Conservation (phyloP, 176 grass and related monocot genomes). For the Oryza longistaminata region DNA sequence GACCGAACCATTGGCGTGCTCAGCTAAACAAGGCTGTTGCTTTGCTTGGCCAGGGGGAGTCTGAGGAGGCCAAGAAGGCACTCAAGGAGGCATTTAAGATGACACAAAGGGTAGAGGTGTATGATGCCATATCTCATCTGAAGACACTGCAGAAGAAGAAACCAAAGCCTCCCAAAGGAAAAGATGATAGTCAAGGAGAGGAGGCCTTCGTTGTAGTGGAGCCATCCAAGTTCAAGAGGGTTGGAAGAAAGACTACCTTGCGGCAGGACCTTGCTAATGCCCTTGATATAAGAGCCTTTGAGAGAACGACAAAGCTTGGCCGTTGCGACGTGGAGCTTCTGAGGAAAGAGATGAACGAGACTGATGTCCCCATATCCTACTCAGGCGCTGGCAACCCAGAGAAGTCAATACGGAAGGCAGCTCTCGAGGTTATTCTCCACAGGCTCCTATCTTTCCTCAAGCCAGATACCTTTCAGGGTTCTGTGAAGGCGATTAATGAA, state of each 20-base stretch:
- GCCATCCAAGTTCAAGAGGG: conserved; percentile 88
- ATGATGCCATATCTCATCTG: conserved; percentile 96
- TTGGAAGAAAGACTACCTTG: conserved; percentile 65
- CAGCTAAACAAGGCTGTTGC: conserved; percentile 94
- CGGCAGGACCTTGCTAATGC: conserved; percentile 91
- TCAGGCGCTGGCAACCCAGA: conserved; percentile 74
- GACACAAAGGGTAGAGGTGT: conserved; percentile 94
- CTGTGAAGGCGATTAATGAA: conserved; percentile 89
- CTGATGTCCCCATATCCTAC: conserved; percentile 93
- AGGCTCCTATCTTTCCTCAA: conserved; percentile 88
- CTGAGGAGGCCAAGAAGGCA: conserved; percentile 85
- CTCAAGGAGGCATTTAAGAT: conserved; percentile 99
- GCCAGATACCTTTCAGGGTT: conserved; percentile 87
- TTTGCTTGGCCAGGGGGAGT: conserved; percentile 87
- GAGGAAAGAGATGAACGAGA: conserved; percentile 92
- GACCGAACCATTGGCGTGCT: conserved; percentile 80
- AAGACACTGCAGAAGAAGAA: conserved; percentile 93
- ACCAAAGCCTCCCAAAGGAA: conserved; percentile 53
- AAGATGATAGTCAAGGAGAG: conserved; percentile 54
- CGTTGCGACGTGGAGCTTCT: conserved; percentile 68
- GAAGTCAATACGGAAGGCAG: conserved; percentile 87
- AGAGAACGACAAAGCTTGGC: conserved; percentile 74
- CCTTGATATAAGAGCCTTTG: conserved; percentile 90
- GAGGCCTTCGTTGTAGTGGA: conserved; percentile 78
- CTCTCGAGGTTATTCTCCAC: conserved; percentile 84